These are phyloP conservation scores for Didymellaceae sp. DNA, from an alignment of 2,329 filamentous ascomycete species.

Conservation along the genomic window DNA sequence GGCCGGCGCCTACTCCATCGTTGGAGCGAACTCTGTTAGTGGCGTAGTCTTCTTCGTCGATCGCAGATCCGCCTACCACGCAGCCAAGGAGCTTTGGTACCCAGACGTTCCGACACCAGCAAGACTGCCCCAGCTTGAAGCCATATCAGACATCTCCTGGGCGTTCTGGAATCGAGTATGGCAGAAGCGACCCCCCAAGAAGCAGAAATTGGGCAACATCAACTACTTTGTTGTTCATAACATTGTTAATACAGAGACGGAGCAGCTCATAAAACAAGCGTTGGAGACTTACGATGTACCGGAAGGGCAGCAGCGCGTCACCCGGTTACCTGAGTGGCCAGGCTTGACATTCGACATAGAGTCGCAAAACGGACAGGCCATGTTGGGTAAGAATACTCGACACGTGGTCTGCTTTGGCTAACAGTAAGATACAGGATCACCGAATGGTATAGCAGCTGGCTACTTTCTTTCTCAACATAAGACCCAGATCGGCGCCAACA, in stretches of 20 bases:
- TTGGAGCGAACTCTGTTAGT: slow-evolving; percentile 15
- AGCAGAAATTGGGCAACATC: slow-evolving; percentile 13
- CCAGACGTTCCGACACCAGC: neutral
- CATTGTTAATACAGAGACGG: slow-evolving; percentile 8
- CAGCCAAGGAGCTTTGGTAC: neutral
- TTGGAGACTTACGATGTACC: neutral
- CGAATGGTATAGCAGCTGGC: neutral
- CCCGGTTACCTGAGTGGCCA: slow-evolving; percentile 1
- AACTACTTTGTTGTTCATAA: slow-evolving; percentile 13
- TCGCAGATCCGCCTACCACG: neutral
- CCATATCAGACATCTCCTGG: slow-evolving; percentile 22
- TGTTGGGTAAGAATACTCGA: slow-evolving; percentile 12
- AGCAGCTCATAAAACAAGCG: neutral
- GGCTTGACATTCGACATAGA: slow-evolving; percentile 6
- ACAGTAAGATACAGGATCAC: neutral
- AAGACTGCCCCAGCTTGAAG: slow-evolving; percentile 4
- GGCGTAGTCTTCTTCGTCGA: slow-evolving; percentile 19
- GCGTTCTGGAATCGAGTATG: slow-evolving; percentile 13
- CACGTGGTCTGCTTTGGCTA: neutral
- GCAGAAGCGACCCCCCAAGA: neutral
- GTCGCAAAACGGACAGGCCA: neutral
- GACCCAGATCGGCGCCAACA: slow-evolving; percentile 14
- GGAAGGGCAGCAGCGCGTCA: neutral
- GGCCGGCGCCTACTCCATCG: slow-evolving; percentile 8
- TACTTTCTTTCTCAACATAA: slow-evolving; percentile 22